These are phyloP conservation scores for Malus hybrid DNA, from an alignment of 331 rosid genomes.

Conservation along the genomic window DNA sequence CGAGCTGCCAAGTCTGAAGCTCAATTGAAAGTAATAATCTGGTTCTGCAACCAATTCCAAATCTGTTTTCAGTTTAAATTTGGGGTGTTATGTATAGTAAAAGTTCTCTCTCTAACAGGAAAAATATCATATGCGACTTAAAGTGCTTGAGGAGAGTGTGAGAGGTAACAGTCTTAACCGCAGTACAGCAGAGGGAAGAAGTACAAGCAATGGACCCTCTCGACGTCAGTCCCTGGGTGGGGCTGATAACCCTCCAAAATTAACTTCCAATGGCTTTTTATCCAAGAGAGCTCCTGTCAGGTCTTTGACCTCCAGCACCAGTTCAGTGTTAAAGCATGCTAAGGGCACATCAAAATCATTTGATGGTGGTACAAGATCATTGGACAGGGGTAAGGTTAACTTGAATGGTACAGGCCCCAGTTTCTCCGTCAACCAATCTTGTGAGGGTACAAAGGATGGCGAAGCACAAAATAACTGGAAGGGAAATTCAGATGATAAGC, in stretches of 20 bases:
- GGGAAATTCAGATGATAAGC: constrained; percentile 73
- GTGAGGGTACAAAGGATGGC: constrained; percentile 60
- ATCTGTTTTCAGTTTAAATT: constrained; percentile 22
- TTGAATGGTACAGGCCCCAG: constrained; percentile 65
- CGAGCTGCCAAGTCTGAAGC: constrained; percentile 93
- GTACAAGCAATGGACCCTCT: constrained; percentile 80
- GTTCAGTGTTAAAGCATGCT: constrained; percentile 85
- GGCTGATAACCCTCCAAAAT: constrained; percentile 71
- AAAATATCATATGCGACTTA: constrained; percentile 88
- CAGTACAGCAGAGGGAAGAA: constrained; percentile 72
- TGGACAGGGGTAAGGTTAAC: constrained; percentile 86
- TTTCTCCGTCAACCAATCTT: constrained; percentile 68
- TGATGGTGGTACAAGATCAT: constrained; percentile 92
- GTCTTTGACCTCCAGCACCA: constrained; percentile 65
- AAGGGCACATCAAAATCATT: constrained; percentile 97
- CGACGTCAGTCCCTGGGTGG: constrained; percentile 98
- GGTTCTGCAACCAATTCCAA: constrained; percentile 24
- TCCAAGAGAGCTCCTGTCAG: constrained; percentile 78
- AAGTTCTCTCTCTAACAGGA: constrained; percentile 52
- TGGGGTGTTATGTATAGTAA: constrained; percentile 31
- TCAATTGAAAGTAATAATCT: constrained; percentile 80
- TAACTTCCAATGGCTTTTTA: constrained; percentile 74
- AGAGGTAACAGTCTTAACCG: constrained; percentile 70
- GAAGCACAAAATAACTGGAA: constrained; percentile 58
- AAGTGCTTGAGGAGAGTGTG: constrained; percentile 90